These are phyloP conservation scores for Puccinia polysora DNA, from an alignment of 1,284 basidiomycete genomes.

Conservation along the genomic window DNA sequence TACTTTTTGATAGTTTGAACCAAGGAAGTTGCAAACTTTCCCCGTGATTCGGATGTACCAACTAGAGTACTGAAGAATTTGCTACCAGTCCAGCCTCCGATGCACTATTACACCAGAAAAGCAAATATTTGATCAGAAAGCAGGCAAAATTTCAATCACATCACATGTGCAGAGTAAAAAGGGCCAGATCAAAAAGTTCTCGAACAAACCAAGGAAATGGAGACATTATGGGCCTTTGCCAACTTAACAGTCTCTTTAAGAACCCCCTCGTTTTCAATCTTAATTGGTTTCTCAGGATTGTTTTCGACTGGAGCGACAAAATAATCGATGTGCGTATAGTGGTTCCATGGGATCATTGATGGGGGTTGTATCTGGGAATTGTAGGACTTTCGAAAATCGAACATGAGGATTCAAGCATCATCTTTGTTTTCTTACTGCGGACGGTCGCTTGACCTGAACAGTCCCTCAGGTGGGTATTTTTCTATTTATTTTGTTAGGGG, in stretches of 20 bases:
- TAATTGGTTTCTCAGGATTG: conserved; percentile 5
- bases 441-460: too few relatives aligned
- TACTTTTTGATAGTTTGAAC: conserved; percentile 23
- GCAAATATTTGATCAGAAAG: background rate
- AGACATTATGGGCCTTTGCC: conserved; percentile 39
- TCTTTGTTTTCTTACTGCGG: too few relatives aligned
- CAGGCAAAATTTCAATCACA: background rate
- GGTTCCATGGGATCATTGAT: conserved; percentile 38
- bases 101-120: conserved; percentile 15
- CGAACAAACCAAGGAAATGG: conserved; percentile 34
- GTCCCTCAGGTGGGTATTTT: too few relatives aligned
- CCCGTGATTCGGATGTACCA: conserved; percentile 2
- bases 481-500: too few relatives aligned
- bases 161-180: background rate
- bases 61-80: conserved; percentile 29
- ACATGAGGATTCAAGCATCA: too few relatives aligned
- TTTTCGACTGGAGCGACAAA: conserved; percentile 28
- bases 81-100: conserved; percentile 43
- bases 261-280: conserved; percentile 27
- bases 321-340: conserved; percentile 40
- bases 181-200: too few relatives aligned
- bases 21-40: conserved; percentile 19
- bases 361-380: conserved; percentile 32
- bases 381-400: conserved; percentile 8
- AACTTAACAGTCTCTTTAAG: conserved; percentile 23